Percentiles rank a stretch among this genome's conserved stretches.
Conservation (phyloP, 768 basidiomycete species). For the Coprinopsis cinerea region DNA sequence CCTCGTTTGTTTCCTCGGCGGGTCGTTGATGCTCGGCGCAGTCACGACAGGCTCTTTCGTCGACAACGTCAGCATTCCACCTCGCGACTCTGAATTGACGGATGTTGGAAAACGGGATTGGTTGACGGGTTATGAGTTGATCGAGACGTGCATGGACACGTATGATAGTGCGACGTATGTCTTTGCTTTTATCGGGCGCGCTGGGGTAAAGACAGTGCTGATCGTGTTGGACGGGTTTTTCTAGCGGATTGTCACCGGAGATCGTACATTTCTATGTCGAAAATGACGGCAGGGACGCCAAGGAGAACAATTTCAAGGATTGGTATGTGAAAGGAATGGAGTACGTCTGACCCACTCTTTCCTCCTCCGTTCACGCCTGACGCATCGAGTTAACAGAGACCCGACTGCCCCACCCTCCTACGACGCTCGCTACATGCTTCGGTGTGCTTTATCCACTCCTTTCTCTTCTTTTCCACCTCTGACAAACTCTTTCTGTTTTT, state of each 20-base stretch:
- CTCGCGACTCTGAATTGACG: slow-evolving; percentile 56
- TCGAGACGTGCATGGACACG: slow-evolving; percentile 85
- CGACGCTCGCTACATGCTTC: slow-evolving; percentile 90
- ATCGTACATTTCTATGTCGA: slow-evolving; percentile 79
- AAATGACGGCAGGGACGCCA: slow-evolving; percentile 45
- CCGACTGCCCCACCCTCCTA: slow-evolving; percentile 46
- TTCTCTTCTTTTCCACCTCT: not conserved
- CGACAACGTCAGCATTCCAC: slow-evolving; percentile 60
- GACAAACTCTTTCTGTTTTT: not conserved
- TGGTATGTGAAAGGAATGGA: slow-evolving; percentile 90
- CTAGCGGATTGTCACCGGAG: slow-evolving; percentile 81
- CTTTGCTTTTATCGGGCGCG: not conserved
- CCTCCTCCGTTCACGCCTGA: not conserved
- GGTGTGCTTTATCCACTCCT: slow-evolving; percentile 35
- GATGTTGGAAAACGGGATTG: slow-evolving; percentile 68
- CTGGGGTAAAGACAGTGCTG: not conserved
- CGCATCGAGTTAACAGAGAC: no score
- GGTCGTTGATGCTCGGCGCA: slow-evolving; percentile 87
- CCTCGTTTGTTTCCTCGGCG: slow-evolving; percentile 91
- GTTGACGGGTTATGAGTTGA: slow-evolving; percentile 71
- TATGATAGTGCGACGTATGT: slow-evolving; percentile 79
- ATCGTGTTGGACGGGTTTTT: slow-evolving; percentile 1
- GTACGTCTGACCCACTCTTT: slow-evolving; percentile 29
- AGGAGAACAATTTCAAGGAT: slow-evolving; percentile 45
- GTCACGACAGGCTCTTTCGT: slow-evolving; percentile 55